phyloP scores from a whole-genome alignment of 1,139 yeast genomes.

The Eremothecium cymbalariae region DNA sequence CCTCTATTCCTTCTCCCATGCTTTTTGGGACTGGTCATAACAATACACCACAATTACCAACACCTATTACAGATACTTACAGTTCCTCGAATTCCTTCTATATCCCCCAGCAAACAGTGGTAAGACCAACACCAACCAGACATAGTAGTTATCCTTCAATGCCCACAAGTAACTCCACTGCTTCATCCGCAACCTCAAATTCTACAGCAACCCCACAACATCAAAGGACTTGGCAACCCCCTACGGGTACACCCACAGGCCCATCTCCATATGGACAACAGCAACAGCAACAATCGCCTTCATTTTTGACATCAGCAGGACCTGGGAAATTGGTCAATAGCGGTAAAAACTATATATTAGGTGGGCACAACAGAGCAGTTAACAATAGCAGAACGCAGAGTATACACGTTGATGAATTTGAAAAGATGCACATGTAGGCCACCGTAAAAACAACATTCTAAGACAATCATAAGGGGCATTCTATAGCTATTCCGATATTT shows the following conservation, averaged over 20 bases:
- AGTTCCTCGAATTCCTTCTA: conserved; percentile 2
- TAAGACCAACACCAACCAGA: conserved; percentile 6
- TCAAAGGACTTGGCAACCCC: conserved; percentile 6
- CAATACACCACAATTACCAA: conserved; percentile 1
- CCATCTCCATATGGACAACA: conserved; percentile 4
- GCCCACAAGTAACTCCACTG: conserved; percentile 3
- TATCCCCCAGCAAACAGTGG: conserved; percentile 2
- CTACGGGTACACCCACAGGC: conserved; percentile 9
- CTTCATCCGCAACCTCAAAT: conserved; percentile 3
- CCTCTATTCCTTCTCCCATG: conserved; percentile 5
- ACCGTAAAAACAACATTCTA: conserved; percentile 2
- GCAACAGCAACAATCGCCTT: conserved; percentile 9
- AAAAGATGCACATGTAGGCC: conserved; percentile 9
- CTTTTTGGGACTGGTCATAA: conserved; percentile 1
- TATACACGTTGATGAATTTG: conserved; percentile 31
- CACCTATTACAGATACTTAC: conserved; percentile 4
- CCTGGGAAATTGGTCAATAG: conserved; percentile 23
- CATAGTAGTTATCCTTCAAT: conserved; percentile 3
- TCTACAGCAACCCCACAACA: conserved; percentile 3
- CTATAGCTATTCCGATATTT: conserved; percentile 5
- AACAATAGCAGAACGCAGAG: conserved; percentile 32
- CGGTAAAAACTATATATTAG: conserved; percentile 30
- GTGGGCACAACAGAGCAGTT: conserved; percentile 27
- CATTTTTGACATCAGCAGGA: conserved; percentile 11
- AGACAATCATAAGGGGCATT: not conserved